Percentiles rank a stretch among this genome's conserved stretches.
Evolutionary conservation across 2,329 filamentous ascomycete species (phyloP).

Genomic region (Didymella exigua): DNA sequence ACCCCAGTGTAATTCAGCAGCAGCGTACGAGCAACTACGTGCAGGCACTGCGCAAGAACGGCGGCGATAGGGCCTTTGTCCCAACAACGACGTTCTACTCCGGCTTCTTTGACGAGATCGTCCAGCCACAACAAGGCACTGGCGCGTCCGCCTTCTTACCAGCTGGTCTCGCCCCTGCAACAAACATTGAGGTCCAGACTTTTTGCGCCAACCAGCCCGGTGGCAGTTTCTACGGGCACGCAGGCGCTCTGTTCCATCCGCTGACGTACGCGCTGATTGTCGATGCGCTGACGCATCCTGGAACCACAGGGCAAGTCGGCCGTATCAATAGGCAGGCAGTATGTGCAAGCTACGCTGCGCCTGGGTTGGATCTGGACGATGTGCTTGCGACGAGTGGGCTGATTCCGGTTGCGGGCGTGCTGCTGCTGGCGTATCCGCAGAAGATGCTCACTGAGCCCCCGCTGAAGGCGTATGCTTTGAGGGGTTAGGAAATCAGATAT

Average conservation of each 20-base stretch:
- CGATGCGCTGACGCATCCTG: constrained; percentile 57
- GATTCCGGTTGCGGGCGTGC: constrained; percentile 48
- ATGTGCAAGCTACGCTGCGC: constrained; percentile 49
- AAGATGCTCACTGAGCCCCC: constrained; percentile 49
- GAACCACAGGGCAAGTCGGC: constrained; percentile 51
- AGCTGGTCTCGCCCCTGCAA: constrained; percentile 55
- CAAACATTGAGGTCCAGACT: constrained; percentile 57
- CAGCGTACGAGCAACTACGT: constrained; percentile 54
- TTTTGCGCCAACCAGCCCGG: constrained; percentile 51
- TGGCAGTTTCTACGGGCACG: constrained; percentile 57
- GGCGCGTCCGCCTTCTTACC: constrained; percentile 55
- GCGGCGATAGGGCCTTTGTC: constrained; percentile 60
- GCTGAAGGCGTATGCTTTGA: constrained; percentile 7
- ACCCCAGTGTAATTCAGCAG: constrained; percentile 57
- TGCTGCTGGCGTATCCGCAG: constrained; percentile 31
- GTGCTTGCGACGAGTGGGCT: constrained; percentile 54
- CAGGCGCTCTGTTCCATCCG: constrained; percentile 58
- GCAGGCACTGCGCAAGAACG: constrained; percentile 49
- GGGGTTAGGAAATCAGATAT: neutral
- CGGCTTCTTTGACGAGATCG: constrained; percentile 56
- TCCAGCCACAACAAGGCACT: constrained; percentile 56
- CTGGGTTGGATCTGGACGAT: constrained; percentile 52
- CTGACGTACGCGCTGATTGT: constrained; percentile 53
- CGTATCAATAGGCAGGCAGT: constrained; percentile 50
- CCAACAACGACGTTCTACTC: constrained; percentile 62